Percentiles rank a stretch among this genome's conserved stretches.
Conservation (phyloP, 140 eudicot species). For the Senecio squalidus region DNA sequence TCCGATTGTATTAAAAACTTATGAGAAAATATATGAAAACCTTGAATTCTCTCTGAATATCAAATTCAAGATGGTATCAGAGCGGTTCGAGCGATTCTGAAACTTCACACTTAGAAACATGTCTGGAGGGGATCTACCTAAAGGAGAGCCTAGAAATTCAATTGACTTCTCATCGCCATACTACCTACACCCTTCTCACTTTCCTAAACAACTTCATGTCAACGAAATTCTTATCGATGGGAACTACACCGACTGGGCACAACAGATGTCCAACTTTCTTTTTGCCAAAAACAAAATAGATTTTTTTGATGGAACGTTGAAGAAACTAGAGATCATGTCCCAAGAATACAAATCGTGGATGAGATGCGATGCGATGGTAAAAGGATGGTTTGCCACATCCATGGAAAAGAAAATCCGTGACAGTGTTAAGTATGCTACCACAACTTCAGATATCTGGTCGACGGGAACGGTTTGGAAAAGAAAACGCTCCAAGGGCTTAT, state of each 20-base stretch:
- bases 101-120: too few species aligned
- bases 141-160: background rate
- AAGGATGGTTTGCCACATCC: background rate
- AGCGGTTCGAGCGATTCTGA: too few species aligned
- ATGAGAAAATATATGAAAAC: too few species aligned
- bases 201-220: background rate
- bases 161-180: background rate
- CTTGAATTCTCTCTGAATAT: too few species aligned
- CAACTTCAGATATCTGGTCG: conserved; percentile 3
- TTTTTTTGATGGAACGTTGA: conserved; percentile 1
- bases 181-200: conserved; percentile 8
- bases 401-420: background rate
- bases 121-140: too few species aligned
- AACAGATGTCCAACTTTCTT: conserved; percentile 1
- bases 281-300: conserved; percentile 6
- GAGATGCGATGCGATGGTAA: conserved; percentile 13
- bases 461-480: background rate
- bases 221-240: conserved; percentile 4
- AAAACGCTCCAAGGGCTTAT: conserved; percentile 5
- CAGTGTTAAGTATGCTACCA: conserved; percentile 2
- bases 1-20: too few species aligned
- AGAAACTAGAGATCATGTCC: background rate
- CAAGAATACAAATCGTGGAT: conserved; percentile 1
- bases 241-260: conserved; percentile 12
- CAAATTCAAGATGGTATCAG: too few species aligned